Conservation (phyloP, 495 filamentous ascomycete species). For the Hypoxylon perforatum region DNA sequence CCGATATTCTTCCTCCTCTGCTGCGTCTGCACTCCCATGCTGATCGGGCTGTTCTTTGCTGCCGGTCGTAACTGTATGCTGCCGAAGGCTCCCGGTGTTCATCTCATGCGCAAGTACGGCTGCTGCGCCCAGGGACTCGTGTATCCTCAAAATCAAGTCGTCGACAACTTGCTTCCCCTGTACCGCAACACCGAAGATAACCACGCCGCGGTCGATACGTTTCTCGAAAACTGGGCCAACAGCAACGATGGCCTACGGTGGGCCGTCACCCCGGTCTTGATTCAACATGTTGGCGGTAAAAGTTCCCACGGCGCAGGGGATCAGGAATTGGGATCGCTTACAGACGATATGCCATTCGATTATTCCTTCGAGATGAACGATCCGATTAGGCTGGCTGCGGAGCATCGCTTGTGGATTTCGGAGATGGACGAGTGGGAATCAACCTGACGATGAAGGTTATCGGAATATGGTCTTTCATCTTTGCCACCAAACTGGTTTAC, state of each 20-base stretch:
- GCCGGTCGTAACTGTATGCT: constrained; percentile 48
- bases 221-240: constrained; percentile 61
- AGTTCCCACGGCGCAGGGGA: constrained; percentile 36
- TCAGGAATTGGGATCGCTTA: constrained; percentile 33
- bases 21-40: constrained; percentile 38
- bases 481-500: too few relatives aligned
- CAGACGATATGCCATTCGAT: constrained; percentile 41
- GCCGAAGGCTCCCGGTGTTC: constrained; percentile 29
- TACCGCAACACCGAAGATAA: constrained; percentile 44
- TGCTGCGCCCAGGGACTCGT: constrained; percentile 58
- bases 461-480: too few relatives aligned
- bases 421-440: constrained; percentile 1
- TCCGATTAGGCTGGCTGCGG: constrained; percentile 28
- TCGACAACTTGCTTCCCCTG: constrained; percentile 58
- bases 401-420: constrained; percentile 27
- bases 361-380: constrained; percentile 39
- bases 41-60: constrained; percentile 51
- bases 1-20: constrained; percentile 32
- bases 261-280: constrained; percentile 61
- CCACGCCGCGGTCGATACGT: constrained; percentile 53
- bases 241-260: constrained; percentile 51
- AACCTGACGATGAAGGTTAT: too few relatives aligned
- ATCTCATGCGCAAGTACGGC: constrained; percentile 60
- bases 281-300: constrained; percentile 53
- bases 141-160: constrained; percentile 48